These are phyloP conservation scores for Betula pendula DNA, from an alignment of 306 rosid species.

Conservation along the genomic window DNA sequence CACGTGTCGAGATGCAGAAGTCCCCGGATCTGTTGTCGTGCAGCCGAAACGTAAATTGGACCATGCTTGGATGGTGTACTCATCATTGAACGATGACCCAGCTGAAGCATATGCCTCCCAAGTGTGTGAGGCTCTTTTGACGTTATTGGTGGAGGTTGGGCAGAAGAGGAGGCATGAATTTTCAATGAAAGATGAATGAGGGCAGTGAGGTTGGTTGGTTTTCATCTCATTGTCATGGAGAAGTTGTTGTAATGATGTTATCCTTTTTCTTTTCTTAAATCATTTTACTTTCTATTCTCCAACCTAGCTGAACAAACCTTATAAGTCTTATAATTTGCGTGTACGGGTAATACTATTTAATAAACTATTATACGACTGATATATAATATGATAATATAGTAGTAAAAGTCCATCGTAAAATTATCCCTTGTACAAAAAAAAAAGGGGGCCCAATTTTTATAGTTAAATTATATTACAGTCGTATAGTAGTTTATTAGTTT, in stretches of 20 bases:
- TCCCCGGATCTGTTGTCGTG: constrained; percentile 88
- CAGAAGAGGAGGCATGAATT: constrained; percentile 61
- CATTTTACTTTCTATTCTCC: neutral
- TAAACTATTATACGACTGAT: too few species aligned
- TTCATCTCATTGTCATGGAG: neutral
- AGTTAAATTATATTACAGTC: too few species aligned
- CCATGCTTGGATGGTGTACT: constrained; percentile 99
- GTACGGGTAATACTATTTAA: too few species aligned
- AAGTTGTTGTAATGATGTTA: neutral
- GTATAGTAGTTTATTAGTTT: too few species aligned
- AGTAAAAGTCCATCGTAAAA: too few species aligned
- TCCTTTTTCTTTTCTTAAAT: neutral
- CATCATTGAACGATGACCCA: constrained; percentile 60
- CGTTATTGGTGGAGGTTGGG: constrained; percentile 74
- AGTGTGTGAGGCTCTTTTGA: constrained; percentile 93
- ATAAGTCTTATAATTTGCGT: too few species aligned
- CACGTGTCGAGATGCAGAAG: constrained; percentile 87
- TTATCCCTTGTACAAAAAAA: too few species aligned
- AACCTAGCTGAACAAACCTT: neutral
- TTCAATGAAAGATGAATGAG: constrained; percentile 65
- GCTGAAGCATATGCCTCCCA: constrained; percentile 83
- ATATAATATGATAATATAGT: too few species aligned
- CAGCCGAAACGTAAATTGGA: constrained; percentile 77
- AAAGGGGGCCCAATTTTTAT: too few species aligned
- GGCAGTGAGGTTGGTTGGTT: neutral